Conservation (phyloP, 108 stramenopile genomes). For the Cylindrotheca closterium region DNA sequence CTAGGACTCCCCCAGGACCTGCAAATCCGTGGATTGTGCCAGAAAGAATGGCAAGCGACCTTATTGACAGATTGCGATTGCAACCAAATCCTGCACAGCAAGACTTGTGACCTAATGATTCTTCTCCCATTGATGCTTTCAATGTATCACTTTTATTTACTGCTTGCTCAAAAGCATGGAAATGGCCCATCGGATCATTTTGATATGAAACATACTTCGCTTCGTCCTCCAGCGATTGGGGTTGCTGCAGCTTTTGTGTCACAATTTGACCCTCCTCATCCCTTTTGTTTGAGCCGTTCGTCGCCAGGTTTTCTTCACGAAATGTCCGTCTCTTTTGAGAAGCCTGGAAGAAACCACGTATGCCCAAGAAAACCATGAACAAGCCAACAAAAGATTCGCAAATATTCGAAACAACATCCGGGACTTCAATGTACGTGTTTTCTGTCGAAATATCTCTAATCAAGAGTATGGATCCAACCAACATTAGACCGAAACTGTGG, state of each 20-base stretch:
- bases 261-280: not conserved
- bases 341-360: constrained; percentile 45
- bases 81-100: not conserved
- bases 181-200: constrained; percentile 4
- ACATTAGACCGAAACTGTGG: constrained; percentile 54
- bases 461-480: constrained; percentile 60
- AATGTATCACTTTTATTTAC: not conserved
- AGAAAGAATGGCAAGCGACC: constrained; percentile 35
- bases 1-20: constrained; percentile 74
- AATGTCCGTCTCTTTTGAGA: constrained; percentile 11
- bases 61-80: constrained; percentile 2
- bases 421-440: constrained; percentile 32
- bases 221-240: not conserved
- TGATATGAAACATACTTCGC: constrained; percentile 3
- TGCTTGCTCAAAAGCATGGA: not conserved
- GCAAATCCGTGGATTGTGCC: constrained; percentile 75
- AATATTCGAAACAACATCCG: constrained; percentile 29
- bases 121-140: not conserved
- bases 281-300: not conserved
- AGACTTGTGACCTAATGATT: not conserved
- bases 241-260: not conserved
- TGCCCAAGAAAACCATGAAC: constrained; percentile 67
- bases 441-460: constrained; percentile 1
- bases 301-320: not conserved
- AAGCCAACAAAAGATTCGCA: constrained; percentile 64